phyloP scores from a whole-genome alignment of 75 land plant species.

The Pseudotsuga menziesii region DNA sequence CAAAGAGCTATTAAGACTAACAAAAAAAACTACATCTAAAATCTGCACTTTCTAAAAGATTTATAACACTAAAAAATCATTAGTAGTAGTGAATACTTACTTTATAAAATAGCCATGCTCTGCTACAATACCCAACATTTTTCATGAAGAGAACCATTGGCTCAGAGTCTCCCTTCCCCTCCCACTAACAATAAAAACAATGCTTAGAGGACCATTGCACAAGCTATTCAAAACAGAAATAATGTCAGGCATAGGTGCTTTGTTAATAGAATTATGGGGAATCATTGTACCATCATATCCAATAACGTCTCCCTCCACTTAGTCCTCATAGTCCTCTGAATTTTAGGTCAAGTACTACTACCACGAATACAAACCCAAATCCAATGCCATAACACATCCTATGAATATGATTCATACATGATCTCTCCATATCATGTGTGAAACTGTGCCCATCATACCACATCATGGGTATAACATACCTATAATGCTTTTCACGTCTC shows the following conservation, averaged over 20 bases:
- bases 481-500: slow-evolving; percentile 18
- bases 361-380: slow-evolving; percentile 11
- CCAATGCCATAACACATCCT: slow-evolving; percentile 13
- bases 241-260: slow-evolving; percentile 9
- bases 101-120: too few relatives aligned
- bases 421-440: slow-evolving; percentile 9
- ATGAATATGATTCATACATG: slow-evolving; percentile 6
- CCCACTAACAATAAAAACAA: too few relatives aligned
- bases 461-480: slow-evolving; percentile 15
- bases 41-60: not conserved
- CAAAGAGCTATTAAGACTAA: not conserved
- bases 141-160: too few relatives aligned
- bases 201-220: too few relatives aligned
- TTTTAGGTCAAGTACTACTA: slow-evolving; percentile 9
- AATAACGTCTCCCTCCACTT: not conserved
- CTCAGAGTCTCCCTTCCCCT: too few relatives aligned
- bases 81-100: not conserved
- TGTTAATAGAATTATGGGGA: slow-evolving; percentile 12
- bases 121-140: too few relatives aligned
- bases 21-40: not conserved
- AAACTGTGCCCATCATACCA: slow-evolving; percentile 13
- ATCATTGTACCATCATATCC: slow-evolving; percentile 22
- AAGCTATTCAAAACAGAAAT: slow-evolving; percentile 3
- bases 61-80: not conserved
- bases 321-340: slow-evolving; percentile 12